A percentile compares a stretch with the other conserved stretches of the same genome.
Conservation (phyloP, 169 alveolate genomes). For the Cryptosporidium ryanae region DNA sequence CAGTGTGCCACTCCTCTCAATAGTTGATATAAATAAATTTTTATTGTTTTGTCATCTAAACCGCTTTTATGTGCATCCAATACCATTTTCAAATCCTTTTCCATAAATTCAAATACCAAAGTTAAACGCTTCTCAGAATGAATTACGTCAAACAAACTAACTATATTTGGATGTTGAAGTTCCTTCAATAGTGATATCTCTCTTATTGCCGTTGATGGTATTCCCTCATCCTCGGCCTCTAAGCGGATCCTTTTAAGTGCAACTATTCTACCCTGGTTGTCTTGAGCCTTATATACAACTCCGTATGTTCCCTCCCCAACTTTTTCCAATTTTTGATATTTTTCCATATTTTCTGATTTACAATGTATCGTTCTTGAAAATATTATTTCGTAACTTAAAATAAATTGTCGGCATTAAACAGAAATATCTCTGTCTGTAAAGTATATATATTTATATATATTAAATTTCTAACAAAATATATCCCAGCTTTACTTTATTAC, state of each 20-base stretch:
- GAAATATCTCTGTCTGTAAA: too few relatives aligned
- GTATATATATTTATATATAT: too few relatives aligned
- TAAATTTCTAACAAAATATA: too few relatives aligned
- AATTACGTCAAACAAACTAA: constrained; percentile 96
- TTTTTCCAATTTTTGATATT: constrained; percentile 94
- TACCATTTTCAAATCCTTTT: constrained; percentile 96
- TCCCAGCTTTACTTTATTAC: too few relatives aligned
- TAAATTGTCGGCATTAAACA: too few relatives aligned
- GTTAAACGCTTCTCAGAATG: constrained; percentile 97
- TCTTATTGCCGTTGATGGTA: constrained; percentile 95
- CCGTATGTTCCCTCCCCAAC: constrained; percentile 99
- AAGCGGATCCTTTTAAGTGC: constrained; percentile 97
- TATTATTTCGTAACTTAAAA: too few relatives aligned
- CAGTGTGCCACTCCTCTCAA: constrained; percentile 96
- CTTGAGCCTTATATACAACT: constrained; percentile 93
- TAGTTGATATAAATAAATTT: constrained; percentile 92
- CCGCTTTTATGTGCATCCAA: constrained; percentile 91
- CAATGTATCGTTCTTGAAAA: too few relatives aligned
- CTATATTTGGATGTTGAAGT: constrained; percentile 98
- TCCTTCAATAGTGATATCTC: constrained; percentile 97
- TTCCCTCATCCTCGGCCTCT: constrained; percentile 99
- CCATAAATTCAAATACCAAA: constrained; percentile 98
- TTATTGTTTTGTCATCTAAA: constrained; percentile 87
- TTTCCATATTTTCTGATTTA: constrained; percentile 77
- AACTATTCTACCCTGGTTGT: constrained; percentile 89